Evolutionary conservation across 495 filamentous ascomycete species (phyloP).

Genomic region (Neurospora cerealis): DNA sequence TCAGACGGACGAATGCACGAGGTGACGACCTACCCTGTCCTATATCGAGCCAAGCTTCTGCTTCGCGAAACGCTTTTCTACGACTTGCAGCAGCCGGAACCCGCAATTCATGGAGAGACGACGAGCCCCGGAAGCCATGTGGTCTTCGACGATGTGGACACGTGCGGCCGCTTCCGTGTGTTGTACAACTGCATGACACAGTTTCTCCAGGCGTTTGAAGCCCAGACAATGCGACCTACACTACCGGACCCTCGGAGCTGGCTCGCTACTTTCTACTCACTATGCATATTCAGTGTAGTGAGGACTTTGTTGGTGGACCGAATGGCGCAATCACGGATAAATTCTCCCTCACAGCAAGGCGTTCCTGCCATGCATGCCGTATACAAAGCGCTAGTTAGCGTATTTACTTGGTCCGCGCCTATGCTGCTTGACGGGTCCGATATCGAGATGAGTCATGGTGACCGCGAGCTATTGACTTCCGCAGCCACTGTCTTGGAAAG

Average conservation of each 20-base stretch:
- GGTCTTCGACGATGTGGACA: constrained; percentile 33
- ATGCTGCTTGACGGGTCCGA: constrained; percentile 32
- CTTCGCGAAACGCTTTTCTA: constrained; percentile 40
- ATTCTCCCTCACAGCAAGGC: constrained; percentile 22
- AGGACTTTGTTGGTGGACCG: constrained; percentile 36
- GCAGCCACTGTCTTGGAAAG: constrained; percentile 24
- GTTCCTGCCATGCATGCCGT: constrained; percentile 35
- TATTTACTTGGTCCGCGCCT: constrained; percentile 31
- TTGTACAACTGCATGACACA: constrained; percentile 38
- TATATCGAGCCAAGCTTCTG: constrained; percentile 39
- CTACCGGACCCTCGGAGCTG: constrained; percentile 31
- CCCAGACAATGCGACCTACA: constrained; percentile 24
- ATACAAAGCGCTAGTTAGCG: constrained; percentile 34
- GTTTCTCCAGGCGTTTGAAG: constrained; percentile 38
- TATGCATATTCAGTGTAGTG: constrained; percentile 42
- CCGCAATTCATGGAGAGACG: constrained; percentile 33
- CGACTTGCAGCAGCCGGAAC: constrained; percentile 37
- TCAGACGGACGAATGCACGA: constrained; percentile 32
- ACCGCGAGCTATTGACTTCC: constrained; percentile 26
- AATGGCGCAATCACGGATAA: constrained; percentile 23
- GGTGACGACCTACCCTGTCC: constrained; percentile 28
- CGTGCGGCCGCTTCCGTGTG: constrained; percentile 32
- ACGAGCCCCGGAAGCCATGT: constrained; percentile 24
- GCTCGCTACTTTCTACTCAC: constrained; percentile 36
- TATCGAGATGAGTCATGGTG: constrained; percentile 23